Percentiles rank a stretch among this genome's conserved stretches.
Evolutionary conservation across 2,329 filamentous ascomycete genomes (phyloP).

Genomic region (Exophiala spinifera): DNA sequence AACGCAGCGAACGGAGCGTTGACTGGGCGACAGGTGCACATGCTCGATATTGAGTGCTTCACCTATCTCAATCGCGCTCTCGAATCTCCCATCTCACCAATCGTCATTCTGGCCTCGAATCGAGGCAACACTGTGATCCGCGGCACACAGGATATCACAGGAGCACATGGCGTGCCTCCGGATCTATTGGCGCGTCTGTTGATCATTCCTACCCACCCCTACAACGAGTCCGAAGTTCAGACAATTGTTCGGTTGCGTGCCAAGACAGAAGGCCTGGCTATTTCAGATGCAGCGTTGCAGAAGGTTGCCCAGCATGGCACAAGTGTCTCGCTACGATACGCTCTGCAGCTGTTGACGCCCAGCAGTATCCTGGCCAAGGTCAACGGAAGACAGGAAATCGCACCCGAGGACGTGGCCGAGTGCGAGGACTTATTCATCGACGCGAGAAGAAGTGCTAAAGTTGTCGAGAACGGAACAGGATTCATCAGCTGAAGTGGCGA

Average conservation of each 20-base stretch:
- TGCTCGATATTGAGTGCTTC: constrained; percentile 99
- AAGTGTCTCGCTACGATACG: constrained; percentile 86
- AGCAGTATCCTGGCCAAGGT: constrained; percentile 88
- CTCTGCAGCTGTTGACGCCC: constrained; percentile 84
- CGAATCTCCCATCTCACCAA: constrained; percentile 89
- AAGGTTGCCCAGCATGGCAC: constrained; percentile 85
- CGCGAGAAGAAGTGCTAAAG: constrained; percentile 70
- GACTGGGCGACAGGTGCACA: constrained; percentile 69
- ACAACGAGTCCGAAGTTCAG: constrained; percentile 84
- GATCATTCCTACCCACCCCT: constrained; percentile 91
- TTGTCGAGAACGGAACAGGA: constrained; percentile 63
- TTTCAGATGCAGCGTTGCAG: constrained; percentile 79
- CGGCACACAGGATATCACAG: constrained; percentile 73
- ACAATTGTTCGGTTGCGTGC: constrained; percentile 83
- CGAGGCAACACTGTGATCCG: constrained; percentile 90
- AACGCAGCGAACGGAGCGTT: constrained; percentile 5
- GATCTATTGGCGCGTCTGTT: constrained; percentile 92
- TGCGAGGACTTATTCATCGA: constrained; percentile 83
- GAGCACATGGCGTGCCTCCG: constrained; percentile 88
- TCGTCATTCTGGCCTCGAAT: constrained; percentile 96
- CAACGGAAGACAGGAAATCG: constrained; percentile 72
- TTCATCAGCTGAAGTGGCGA: constrained; percentile 57
- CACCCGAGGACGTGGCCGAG: constrained; percentile 72
- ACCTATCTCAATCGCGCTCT: constrained; percentile 98
- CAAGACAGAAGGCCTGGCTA: constrained; percentile 73